Percentiles rank a stretch among this genome's conserved stretches.
Evolutionary conservation across 371 early-diverging fungal genomes (phyloP).

Genomic region (Mucor piriformis): DNA sequence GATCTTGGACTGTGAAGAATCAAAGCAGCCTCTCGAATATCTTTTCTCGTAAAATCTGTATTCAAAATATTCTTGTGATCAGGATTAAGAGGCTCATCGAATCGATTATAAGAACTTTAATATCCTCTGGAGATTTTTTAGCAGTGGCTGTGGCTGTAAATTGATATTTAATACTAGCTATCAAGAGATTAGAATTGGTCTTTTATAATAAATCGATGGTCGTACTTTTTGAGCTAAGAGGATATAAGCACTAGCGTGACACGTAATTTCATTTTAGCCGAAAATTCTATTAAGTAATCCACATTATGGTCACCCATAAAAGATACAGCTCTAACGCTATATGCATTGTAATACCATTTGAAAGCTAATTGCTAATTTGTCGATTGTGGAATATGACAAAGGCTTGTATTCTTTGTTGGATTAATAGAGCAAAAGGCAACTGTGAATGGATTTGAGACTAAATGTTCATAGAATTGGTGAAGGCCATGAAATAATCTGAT

Average conservation of each 20-base stretch:
- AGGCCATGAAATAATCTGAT: background rate
- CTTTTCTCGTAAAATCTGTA: slow-evolving; percentile 5
- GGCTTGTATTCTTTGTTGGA: slow-evolving; percentile 7
- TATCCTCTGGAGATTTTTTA: slow-evolving; percentile 1
- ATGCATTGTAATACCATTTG: slow-evolving; percentile 5
- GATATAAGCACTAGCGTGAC: slow-evolving; percentile 21
- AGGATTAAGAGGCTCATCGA: slow-evolving; percentile 15
- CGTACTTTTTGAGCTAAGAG: slow-evolving; percentile 37
- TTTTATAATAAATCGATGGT: slow-evolving; percentile 28
- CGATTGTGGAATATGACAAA: slow-evolving; percentile 33
- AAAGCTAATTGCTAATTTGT: slow-evolving; percentile 36
- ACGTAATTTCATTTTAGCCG: slow-evolving; percentile 33
- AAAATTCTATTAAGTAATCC: slow-evolving; percentile 19
- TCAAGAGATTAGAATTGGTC: slow-evolving; percentile 20
- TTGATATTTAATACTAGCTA: slow-evolving; percentile 23
- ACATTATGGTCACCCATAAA: slow-evolving; percentile 30
- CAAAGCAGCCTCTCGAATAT: slow-evolving; percentile 13
- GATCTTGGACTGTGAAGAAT: slow-evolving; percentile 29
- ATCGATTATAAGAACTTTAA: slow-evolving; percentile 1
- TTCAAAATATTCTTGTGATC: slow-evolving; percentile 1
- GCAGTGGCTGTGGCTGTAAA: slow-evolving; percentile 6
- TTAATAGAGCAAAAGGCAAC: background rate
- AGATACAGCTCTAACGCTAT: slow-evolving; percentile 8
- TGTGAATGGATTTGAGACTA: background rate
- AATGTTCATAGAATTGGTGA: background rate